A percentile compares a stretch with the other conserved stretches of the same genome.
phyloP scores from a whole-genome alignment of 352 stramenopile genomes.

The Phytophthora pini region DNA sequence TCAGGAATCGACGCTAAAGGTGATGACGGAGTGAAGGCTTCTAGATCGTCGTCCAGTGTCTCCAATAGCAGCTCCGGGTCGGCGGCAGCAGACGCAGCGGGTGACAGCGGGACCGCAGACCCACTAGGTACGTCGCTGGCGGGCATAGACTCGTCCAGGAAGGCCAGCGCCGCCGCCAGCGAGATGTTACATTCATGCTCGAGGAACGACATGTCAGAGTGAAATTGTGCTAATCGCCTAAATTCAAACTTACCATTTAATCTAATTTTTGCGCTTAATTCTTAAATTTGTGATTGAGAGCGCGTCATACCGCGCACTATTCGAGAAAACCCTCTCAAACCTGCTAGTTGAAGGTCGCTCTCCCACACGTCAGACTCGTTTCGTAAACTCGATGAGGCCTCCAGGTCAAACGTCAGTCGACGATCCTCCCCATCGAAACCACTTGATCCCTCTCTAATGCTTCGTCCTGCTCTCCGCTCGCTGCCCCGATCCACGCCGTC shows the following conservation, averaged over 20 bases:
- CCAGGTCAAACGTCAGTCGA: slow-evolving; percentile 4
- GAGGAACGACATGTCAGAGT: slow-evolving; percentile 19
- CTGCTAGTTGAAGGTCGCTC: slow-evolving; percentile 28
- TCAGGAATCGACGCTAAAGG: not conserved
- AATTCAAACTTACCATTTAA: too few relatives aligned
- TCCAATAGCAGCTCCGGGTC: slow-evolving; percentile 22
- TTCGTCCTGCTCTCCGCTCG: slow-evolving; percentile 22
- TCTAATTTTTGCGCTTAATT: too few relatives aligned
- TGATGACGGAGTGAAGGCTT: not conserved
- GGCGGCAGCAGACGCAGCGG: not conserved
- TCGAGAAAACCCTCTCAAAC: slow-evolving; percentile 7
- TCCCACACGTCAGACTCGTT: slow-evolving; percentile 14
- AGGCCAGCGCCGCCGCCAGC: slow-evolving; percentile 28
- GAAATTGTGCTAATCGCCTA: not conserved
- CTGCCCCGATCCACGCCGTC: slow-evolving; percentile 22
- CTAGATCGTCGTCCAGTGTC: slow-evolving; percentile 13
- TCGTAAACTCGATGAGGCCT: slow-evolving; percentile 27
- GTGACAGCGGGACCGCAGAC: not conserved
- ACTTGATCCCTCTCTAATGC: slow-evolving; percentile 1
- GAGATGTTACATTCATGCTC: slow-evolving; percentile 26
- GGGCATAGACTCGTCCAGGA: slow-evolving; percentile 31
- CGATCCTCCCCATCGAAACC: slow-evolving; percentile 11
- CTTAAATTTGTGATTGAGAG: too few relatives aligned
- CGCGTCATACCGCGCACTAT: too few relatives aligned
- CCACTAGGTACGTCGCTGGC: not conserved